phyloP scores from a whole-genome alignment of 805 yeast genomes.

The Saccharomyces eubayanus region DNA sequence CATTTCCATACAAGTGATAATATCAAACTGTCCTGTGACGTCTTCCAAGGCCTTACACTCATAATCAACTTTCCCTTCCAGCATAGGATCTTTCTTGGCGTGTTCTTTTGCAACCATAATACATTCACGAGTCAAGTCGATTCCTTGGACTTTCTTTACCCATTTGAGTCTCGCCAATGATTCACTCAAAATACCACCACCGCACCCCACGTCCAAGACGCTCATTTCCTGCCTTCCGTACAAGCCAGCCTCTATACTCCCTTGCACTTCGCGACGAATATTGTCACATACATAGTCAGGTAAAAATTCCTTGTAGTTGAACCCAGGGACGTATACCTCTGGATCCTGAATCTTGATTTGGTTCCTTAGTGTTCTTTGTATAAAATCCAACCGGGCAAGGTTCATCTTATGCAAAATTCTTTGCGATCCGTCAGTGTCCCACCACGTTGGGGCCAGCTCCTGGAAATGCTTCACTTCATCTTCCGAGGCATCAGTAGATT shows the following conservation, averaged over 20 bases:
- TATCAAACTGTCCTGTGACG: constrained; percentile 46
- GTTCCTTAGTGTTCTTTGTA: constrained; percentile 47
- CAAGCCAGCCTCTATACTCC: constrained; percentile 30
- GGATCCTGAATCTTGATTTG: constrained; percentile 23
- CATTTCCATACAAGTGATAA: constrained; percentile 88
- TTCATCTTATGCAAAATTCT: constrained; percentile 93
- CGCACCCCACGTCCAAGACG: constrained; percentile 90
- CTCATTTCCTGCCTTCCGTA: constrained; percentile 29
- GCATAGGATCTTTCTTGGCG: constrained; percentile 52
- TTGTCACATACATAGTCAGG: constrained; percentile 47
- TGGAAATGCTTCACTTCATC: constrained; percentile 78
- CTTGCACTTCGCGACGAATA: constrained; percentile 46
- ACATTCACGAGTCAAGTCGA: constrained; percentile 81
- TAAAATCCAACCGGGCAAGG: constrained; percentile 77
- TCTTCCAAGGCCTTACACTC: constrained; percentile 56
- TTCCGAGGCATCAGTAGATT: constrained; percentile 21
- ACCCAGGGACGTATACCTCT: constrained; percentile 69
- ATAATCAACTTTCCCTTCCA: constrained; percentile 51
- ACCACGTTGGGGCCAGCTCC: constrained; percentile 90
- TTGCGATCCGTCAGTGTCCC: constrained; percentile 93
- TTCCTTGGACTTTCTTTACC: constrained; percentile 60
- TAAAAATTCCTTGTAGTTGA: constrained; percentile 49
- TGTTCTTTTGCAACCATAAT: constrained; percentile 72
- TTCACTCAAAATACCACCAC: constrained; percentile 93
- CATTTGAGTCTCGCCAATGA: constrained; percentile 69